Conservation (phyloP, 176 grass and related monocot species). For the Secale cereale region DNA sequence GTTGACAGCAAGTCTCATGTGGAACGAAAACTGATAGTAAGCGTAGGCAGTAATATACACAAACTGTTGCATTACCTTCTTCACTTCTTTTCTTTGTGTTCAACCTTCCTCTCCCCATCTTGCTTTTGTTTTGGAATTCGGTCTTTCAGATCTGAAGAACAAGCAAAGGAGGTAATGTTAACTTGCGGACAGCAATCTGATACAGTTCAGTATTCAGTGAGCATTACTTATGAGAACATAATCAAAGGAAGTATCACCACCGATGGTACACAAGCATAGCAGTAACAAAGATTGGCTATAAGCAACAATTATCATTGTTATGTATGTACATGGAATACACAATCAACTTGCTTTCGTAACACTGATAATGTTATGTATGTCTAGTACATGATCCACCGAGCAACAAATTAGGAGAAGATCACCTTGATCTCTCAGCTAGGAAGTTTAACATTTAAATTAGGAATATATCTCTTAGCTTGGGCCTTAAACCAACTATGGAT, state of each 20-base stretch:
- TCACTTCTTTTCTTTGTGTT: constrained; percentile 86
- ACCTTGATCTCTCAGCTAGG: too few species aligned
- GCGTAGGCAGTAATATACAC: background rate
- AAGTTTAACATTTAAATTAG: too few species aligned
- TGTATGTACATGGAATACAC: background rate
- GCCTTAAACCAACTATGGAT: too few species aligned
- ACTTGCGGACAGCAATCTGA: background rate
- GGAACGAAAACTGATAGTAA: background rate
- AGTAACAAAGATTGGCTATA: background rate
- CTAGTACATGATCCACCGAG: too few species aligned
- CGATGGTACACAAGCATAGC: background rate
- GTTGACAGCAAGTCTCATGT: background rate
- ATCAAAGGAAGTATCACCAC: background rate
- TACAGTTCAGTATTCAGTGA: background rate
- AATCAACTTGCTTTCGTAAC: background rate
- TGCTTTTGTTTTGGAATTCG: constrained; percentile 76
- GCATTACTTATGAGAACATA: background rate
- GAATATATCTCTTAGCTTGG: too few species aligned
- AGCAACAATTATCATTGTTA: background rate
- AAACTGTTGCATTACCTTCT: constrained; percentile 50
- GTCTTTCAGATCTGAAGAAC: constrained; percentile 67
- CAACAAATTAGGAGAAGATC: too few species aligned
- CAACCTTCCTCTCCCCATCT: constrained; percentile 75
- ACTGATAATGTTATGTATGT: too few species aligned
- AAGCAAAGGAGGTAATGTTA: background rate